Conservation (phyloP, 2,329 filamentous ascomycete genomes). For the Cryphonectria radicalis region DNA sequence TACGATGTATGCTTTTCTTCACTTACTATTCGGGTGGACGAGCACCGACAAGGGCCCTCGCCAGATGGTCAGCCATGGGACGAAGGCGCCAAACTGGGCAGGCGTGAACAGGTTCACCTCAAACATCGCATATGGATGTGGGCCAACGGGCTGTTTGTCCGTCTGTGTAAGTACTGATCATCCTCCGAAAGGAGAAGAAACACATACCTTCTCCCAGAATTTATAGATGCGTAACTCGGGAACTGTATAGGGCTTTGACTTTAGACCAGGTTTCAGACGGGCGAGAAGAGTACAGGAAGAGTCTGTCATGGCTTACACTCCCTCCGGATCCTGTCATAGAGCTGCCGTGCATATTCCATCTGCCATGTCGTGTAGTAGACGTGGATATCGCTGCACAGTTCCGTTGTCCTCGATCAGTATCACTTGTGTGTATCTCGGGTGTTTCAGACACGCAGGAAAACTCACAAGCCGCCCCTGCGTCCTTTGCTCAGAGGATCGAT, state of each 20-base stretch:
- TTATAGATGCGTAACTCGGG: slow-evolving; percentile 83
- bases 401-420: neutral
- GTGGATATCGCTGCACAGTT: slow-evolving; percentile 68
- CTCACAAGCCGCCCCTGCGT: slow-evolving; percentile 72
- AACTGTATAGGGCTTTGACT: slow-evolving; percentile 53
- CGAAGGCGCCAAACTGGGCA: slow-evolving; percentile 84
- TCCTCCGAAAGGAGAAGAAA: neutral
- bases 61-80: slow-evolving; percentile 83
- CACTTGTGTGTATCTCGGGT: neutral
- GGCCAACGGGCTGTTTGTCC: slow-evolving; percentile 66
- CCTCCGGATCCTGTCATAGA: slow-evolving; percentile 78
- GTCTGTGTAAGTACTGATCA: neutral
- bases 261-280: neutral
- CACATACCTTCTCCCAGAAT: slow-evolving; percentile 64
- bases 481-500: slow-evolving; percentile 69
- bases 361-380: slow-evolving; percentile 80
- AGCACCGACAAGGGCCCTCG: slow-evolving; percentile 79
- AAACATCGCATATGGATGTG: slow-evolving; percentile 86
- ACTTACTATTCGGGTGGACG: slow-evolving; percentile 76
- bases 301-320: slow-evolving; percentile 70
- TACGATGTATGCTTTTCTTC: neutral
- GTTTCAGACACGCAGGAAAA: neutral
- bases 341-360: slow-evolving; percentile 66
- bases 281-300: neutral
- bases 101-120: slow-evolving; percentile 89